Evolutionary conservation across 345 rosid genomes (phyloP), one percentile per base, ranked within the genome.

Genomic region (Raphanus raphanistrum): DNA sequence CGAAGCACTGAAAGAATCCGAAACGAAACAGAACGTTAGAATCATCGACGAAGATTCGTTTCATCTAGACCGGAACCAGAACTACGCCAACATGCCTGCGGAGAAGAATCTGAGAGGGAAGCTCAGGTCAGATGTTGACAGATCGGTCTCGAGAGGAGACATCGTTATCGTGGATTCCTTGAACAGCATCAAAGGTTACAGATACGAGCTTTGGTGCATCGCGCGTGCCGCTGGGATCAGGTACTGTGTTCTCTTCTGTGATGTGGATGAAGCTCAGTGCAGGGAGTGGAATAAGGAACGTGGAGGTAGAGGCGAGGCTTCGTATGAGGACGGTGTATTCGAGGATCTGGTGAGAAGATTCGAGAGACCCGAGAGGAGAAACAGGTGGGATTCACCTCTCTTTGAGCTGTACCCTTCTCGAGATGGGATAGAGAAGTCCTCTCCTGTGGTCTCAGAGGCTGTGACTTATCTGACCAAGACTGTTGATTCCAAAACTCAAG

Each of bases 41-140:
- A 82, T 90, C 68, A 82, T 95, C 32, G 88, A 89, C 59, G 99
- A 95, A 79, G 81, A 80, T 54, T 90, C 89, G 13, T 89, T 96
- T 67, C 98, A 93, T 84, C 96, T 92, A 38, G 95, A 89, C 66
- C 91, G 96, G 9, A 93, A 90, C 75, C 92, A 91, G 73, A 96
- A 91, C 77, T 96, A 96, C 70, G 97, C 92, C 16, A 81, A 86
- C 77, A 96, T 91, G 94, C 81, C 97, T 6, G 87, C 92, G 1
- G 98, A 95, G 90, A 95, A 95, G 85, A 95, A 89, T 41, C 79
- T 95, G 63, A 84, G 99, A 71, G 99, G 97, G n/a, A 91, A 90
- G 29, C 89, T 96, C 0, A 80, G 99, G 83, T 96, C 99, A 27
- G 97, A 91, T 84, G 99, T 96, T 75, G 99, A 96, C 84, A 89